Conservation (phyloP, 2,329 filamentous ascomycete species). For the Fusarium albidum region DNA sequence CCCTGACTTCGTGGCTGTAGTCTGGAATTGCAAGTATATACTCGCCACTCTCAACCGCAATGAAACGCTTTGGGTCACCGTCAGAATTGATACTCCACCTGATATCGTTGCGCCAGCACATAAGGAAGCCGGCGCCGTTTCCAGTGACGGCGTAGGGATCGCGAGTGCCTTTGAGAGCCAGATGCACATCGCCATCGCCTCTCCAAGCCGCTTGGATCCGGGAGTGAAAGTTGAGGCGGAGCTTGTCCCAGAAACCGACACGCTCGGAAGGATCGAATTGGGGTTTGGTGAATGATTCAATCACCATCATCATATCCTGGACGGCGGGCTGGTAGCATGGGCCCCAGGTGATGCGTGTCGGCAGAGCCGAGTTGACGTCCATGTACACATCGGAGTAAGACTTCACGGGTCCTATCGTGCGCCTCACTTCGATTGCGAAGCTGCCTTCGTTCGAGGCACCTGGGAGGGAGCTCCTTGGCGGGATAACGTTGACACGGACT, state of each 20-base stretch:
- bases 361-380: conserved; percentile 90
- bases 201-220: conserved; percentile 90
- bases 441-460: conserved; percentile 64
- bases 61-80: conserved; percentile 89
- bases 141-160: conserved; percentile 95
- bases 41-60: conserved; percentile 94
- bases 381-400: conserved; percentile 93
- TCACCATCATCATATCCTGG: conserved; percentile 99
- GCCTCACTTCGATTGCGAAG: conserved; percentile 85
- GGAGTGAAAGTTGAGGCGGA: conserved; percentile 92
- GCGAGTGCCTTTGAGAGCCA: conserved; percentile 88
- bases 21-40: conserved; percentile 95
- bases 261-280: conserved; percentile 92
- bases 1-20: conserved; percentile 85
- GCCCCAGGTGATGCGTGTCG: conserved; percentile 95
- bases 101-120: conserved; percentile 98
- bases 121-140: conserved; percentile 91
- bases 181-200: conserved; percentile 92
- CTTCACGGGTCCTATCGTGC: conserved; percentile 94
- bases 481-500: conserved; percentile 85
- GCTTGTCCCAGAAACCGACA: conserved; percentile 99
- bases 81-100: conserved; percentile 84
- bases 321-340: conserved; percentile 97
- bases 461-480: conserved; percentile 67
- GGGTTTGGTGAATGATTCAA: conserved; percentile 97